Base-by-base conservation (phyloP, 148 eudicot genomes). In the Cornus controversa region DNA sequence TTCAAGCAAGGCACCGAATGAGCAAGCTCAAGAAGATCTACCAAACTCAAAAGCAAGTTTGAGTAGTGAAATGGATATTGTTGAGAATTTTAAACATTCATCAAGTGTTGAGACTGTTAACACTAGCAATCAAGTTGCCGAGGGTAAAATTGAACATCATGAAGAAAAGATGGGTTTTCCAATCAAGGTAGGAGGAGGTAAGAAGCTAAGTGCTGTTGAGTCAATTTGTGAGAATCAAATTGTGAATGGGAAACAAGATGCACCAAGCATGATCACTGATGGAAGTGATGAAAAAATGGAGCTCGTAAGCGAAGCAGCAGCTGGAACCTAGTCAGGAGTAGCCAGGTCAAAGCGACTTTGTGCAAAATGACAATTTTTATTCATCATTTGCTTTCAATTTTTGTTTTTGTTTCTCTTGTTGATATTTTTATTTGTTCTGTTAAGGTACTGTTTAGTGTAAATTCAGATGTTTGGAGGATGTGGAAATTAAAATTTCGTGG, bases 1-100 rank as follows among this genome's bases (percentile, higher is more conserved):
- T 75, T 1, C 71, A 25, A 36, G 28, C 57, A n/a, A 73, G 67
- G 60, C 69, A 54, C 45, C 76, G 13, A 71, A 25, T 11, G 75
- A 81, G 40, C 62, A 14, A 58, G 70, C n/a, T 58, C 72, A 45
- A 66, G 79, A 68, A 71, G 27, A 53, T 65, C 85, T 72, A 31
- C 68, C 69, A 13, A 64, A 75, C 81, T 64, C 83, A 47, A 68
- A 65, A 72, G 65, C 57, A 37, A 73, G 6, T 40, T 40, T 40
- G 45, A 40, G 10, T 40, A 3, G 68, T 47, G 64, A 31, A 72
- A 75, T 78, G 13, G 76, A 74, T 68, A 57, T 24, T 75, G 74
- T 36, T 57, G 80, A 42, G 70, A 29, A 75, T 67, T 50, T 71
- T 20, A 67, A 74, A 60, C 42, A 67, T 84, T 58, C 79, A 7